Conservation (phyloP, 2,329 filamentous ascomycete genomes). For the Fusarium bactridioides region DNA sequence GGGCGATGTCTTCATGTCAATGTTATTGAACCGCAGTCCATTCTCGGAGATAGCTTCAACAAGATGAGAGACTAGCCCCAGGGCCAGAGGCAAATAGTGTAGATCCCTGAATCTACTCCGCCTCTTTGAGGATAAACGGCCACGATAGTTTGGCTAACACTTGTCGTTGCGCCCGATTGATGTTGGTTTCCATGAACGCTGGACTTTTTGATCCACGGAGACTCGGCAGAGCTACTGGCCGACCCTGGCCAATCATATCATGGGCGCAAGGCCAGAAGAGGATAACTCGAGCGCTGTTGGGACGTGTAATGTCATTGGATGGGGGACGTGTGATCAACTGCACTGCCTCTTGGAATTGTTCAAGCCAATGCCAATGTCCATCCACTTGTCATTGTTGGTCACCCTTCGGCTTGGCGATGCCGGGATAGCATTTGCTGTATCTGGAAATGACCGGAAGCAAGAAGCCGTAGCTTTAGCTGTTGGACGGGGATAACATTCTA, state of each 20-base stretch:
- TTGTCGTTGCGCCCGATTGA: constrained; percentile 11
- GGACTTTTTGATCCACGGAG: constrained; percentile 11
- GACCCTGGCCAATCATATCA: constrained; percentile 14
- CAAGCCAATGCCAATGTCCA: background rate
- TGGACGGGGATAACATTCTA: constrained; percentile 14
- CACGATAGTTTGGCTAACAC: constrained; percentile 12
- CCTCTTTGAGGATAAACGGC: constrained; percentile 8
- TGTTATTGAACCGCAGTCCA: background rate
- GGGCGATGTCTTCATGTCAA: background rate
- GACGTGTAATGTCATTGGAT: constrained; percentile 16
- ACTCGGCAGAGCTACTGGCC: constrained; percentile 23
- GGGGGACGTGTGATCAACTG: constrained; percentile 16
- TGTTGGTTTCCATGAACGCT: constrained; percentile 17
- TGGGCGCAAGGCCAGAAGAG: background rate
- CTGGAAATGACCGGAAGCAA: constrained; percentile 19
- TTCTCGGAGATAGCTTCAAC: background rate
- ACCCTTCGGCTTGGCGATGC: constrained; percentile 19
- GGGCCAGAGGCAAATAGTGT: constrained; percentile 5
- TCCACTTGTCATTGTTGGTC: constrained; percentile 25
- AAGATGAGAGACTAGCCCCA: background rate
- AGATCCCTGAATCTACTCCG: constrained; percentile 9
- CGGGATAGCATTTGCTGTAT: constrained; percentile 18
- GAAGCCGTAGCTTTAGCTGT: background rate
- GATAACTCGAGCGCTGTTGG: background rate
- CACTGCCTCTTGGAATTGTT: constrained; percentile 23